Evolutionary conservation across 2,329 filamentous ascomycete genomes (phyloP).

Genomic region (Diaporthe vexans): DNA sequence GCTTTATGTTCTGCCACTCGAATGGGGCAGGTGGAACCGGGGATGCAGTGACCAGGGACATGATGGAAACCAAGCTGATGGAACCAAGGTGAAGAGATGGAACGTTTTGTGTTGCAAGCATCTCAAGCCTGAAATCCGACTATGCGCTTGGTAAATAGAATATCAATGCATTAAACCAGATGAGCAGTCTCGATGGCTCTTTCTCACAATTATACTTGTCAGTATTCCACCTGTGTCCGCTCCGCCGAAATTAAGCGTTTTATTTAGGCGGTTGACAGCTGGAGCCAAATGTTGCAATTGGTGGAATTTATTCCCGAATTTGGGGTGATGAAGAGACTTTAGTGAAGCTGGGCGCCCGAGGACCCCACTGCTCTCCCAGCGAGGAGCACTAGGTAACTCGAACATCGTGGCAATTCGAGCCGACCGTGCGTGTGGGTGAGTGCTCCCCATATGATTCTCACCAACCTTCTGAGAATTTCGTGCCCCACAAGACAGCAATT

Average conservation of each 20-base stretch:
- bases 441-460: background rate
- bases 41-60: background rate
- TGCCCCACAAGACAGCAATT: too few relatives aligned
- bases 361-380: background rate
- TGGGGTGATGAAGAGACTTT: conserved; percentile 8
- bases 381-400: too few relatives aligned
- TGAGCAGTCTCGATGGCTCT: background rate
- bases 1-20: conserved; percentile 45
- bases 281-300: conserved; percentile 13
- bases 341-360: background rate
- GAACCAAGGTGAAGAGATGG: background rate
- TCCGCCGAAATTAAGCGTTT: background rate
- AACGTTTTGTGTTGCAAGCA: background rate
- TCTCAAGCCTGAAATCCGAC: background rate
- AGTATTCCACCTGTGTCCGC: background rate
- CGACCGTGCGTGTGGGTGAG: background rate
- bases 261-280: background rate
- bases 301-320: conserved; percentile 15
- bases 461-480: background rate
- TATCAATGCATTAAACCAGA: background rate
- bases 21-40: conserved; percentile 30
- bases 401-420: background rate
- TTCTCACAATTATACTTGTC: background rate
- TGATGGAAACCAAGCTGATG: background rate
- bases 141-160: background rate